phyloP scores from a whole-genome alignment of 2,329 filamentous ascomycete genomes.

The Fonsecaea multimorphosa region DNA sequence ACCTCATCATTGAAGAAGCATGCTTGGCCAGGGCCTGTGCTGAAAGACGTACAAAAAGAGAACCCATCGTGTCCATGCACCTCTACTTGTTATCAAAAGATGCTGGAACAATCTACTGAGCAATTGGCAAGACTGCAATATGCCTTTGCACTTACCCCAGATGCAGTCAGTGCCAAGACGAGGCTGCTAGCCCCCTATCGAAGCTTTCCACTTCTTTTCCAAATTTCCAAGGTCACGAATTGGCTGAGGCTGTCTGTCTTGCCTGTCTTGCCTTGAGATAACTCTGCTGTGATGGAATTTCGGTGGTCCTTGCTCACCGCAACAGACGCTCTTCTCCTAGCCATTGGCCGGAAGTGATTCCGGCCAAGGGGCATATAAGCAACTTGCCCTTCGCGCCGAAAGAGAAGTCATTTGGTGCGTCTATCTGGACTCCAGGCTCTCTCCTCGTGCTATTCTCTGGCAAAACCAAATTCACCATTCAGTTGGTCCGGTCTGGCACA shows the following conservation, averaged over 20 bases:
- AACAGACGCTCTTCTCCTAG: constrained; percentile 39
- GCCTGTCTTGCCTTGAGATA: neutral
- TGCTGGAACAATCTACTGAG: neutral
- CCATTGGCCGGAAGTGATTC: constrained; percentile 38
- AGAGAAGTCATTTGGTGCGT: neutral
- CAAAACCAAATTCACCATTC: neutral
- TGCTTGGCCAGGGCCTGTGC: neutral
- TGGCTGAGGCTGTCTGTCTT: neutral
- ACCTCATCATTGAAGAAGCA: neutral
- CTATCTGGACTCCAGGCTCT: neutral
- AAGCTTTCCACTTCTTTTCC: neutral
- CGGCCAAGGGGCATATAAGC: constrained; percentile 38
- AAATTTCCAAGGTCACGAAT: neutral
- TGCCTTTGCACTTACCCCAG: neutral
- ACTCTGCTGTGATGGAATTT: neutral
- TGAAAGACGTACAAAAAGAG: neutral
- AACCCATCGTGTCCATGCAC: neutral
- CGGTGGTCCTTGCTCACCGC: neutral
- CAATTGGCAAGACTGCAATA: neutral
- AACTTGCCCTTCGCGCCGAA: neutral
- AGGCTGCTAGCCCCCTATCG: constrained; percentile 16
- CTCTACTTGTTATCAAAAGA: neutral
- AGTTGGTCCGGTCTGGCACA: neutral
- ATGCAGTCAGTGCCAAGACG: constrained; percentile 26
- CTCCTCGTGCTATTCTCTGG: neutral